Conservation (phyloP, 441 rosid genomes). For the Erysimum pusillum region DNA sequence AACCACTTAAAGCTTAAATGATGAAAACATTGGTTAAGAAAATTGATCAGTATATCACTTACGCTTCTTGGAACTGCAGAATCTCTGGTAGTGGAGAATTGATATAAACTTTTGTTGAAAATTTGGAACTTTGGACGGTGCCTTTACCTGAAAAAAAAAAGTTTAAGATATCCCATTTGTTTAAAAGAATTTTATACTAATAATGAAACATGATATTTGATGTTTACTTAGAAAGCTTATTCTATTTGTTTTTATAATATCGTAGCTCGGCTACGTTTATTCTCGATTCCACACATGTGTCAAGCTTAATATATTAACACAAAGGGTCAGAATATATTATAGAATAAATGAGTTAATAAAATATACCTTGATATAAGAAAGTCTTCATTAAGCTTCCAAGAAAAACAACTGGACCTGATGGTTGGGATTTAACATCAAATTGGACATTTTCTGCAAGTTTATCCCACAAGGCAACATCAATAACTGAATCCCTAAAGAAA, state of each 20-base stretch:
- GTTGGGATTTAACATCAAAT: neutral
- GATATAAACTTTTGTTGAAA: neutral
- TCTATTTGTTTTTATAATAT: too few relatives aligned
- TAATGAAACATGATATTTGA: too few relatives aligned
- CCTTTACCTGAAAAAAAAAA: neutral
- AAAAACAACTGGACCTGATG: neutral
- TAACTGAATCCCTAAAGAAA: neutral
- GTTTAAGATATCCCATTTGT: too few relatives aligned
- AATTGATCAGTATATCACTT: neutral
- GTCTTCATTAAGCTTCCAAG: constrained; percentile 15
- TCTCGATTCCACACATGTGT: too few relatives aligned
- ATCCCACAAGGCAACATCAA: constrained; percentile 7
- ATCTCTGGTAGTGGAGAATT: neutral
- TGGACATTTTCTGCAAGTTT: neutral
- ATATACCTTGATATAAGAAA: neutral
- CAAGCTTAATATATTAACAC: too few relatives aligned
- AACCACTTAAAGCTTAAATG: neutral
- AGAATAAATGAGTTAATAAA: too few relatives aligned
- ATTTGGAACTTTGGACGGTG: neutral
- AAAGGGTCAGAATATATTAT: too few relatives aligned
- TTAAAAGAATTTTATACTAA: too few relatives aligned
- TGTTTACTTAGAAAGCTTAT: too few relatives aligned
- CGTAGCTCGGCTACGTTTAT: too few relatives aligned
- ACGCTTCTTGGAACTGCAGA: neutral
- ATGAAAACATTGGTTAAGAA: neutral